These are phyloP conservation scores for Thalassiosira livingstoniorum DNA, from an alignment of 352 stramenopile species.

Conservation along the genomic window DNA sequence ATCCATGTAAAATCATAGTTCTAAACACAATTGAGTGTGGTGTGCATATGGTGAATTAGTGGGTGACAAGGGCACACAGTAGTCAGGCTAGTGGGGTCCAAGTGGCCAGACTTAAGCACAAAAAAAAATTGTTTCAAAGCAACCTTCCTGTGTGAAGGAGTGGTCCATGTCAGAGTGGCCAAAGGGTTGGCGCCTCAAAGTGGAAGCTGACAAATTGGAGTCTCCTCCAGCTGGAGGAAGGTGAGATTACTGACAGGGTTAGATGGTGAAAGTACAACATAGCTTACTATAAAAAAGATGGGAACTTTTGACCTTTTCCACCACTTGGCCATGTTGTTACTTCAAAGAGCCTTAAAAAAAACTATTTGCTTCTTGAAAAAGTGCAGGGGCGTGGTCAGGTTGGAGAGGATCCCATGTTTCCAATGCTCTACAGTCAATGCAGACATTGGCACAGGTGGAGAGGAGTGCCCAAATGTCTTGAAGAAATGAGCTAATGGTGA, in stretches of 20 bases:
- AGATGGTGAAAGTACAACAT: neutral
- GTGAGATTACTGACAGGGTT: neutral
- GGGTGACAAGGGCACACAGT: neutral
- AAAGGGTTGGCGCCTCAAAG: neutral
- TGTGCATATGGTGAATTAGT: constrained; percentile 10
- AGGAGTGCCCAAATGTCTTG: neutral
- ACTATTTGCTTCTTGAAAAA: too few species aligned
- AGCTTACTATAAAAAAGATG: neutral
- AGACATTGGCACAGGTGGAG: neutral
- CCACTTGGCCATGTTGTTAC: neutral
- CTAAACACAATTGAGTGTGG: neutral
- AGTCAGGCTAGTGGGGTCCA: neutral
- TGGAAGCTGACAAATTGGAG: neutral
- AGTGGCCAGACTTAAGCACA: neutral
- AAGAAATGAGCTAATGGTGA: neutral
- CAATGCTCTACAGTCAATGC: neutral
- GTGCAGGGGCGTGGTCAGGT: neutral
- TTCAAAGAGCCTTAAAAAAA: too few species aligned
- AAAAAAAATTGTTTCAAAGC: neutral
- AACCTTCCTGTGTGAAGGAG: constrained; percentile 14
- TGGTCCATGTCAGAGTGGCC: neutral
- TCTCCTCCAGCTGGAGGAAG: neutral
- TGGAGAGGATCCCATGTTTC: neutral
- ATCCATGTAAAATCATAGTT: constrained; percentile 27
- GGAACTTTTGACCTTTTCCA: neutral